phyloP scores from a whole-genome alignment of 495 filamentous ascomycete species.

The Penicillium subrubescens region DNA sequence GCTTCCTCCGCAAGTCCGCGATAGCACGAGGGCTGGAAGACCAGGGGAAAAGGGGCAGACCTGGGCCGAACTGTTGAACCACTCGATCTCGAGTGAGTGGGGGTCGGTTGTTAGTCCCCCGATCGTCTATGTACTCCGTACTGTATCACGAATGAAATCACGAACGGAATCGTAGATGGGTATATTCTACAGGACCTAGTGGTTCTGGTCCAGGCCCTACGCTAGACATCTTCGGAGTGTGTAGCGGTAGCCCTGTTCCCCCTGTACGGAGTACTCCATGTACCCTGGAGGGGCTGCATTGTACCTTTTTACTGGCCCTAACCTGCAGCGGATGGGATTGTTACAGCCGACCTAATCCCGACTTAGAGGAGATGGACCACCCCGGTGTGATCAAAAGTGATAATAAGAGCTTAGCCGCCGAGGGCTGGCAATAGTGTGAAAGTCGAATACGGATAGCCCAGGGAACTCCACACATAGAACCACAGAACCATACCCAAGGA shows the following conservation, averaged over 20 bases:
- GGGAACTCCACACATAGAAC: neutral
- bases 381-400: slow-evolving; percentile 4
- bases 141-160: neutral
- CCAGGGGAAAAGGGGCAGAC: slow-evolving; percentile 6
- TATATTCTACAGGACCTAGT: slow-evolving; percentile 12
- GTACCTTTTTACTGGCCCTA: neutral
- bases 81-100: slow-evolving; percentile 4
- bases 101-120: neutral
- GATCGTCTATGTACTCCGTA: too few relatives aligned
- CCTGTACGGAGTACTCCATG: neutral
- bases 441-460: neutral
- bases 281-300: neutral
- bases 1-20: neutral
- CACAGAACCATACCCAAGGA: neutral
- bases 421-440: slow-evolving; percentile 9
- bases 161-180: neutral
- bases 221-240: slow-evolving; percentile 4
- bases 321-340: neutral
- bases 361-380: neutral
- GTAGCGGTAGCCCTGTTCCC: slow-evolving; percentile 10
- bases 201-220: slow-evolving; percentile 24
- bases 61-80: neutral
- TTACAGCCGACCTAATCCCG: neutral
- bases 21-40: neutral
- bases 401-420: slow-evolving; percentile 12